Conservation (phyloP, 106 monocot genomes). For the Dendrobium nobile region DNA sequence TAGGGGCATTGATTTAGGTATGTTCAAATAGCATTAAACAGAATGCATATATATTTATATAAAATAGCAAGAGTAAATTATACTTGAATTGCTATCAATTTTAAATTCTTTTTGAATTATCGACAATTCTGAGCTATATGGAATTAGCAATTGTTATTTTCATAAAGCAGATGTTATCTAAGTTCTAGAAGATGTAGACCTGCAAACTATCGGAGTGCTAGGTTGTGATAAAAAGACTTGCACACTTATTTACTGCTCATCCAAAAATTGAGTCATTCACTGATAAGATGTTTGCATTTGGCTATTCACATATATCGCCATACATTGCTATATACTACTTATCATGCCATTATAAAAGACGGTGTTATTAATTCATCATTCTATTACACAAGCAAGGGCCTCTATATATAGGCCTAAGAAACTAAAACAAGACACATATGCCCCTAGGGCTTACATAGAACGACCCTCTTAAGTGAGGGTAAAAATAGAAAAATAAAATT, state of each 20-base stretch:
- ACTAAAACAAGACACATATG: no score
- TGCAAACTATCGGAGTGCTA: conserved; percentile 82
- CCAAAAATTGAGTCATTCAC: conserved; percentile 85
- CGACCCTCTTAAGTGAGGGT: no score
- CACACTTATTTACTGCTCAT: conserved; percentile 83
- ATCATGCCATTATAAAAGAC: conserved; percentile 76
- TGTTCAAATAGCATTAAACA: no score
- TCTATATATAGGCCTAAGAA: no score
- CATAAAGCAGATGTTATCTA: conserved; percentile 64
- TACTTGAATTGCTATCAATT: background rate
- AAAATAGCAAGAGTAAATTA: no score
- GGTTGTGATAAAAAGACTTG: conserved; percentile 80
- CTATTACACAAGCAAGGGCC: no score
- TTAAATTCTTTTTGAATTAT: background rate
- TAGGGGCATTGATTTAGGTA: background rate
- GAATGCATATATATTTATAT: no score
- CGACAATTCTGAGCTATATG: no score
- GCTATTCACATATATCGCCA: conserved; percentile 53
- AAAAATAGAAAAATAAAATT: no score
- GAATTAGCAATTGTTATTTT: background rate
- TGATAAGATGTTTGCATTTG: conserved; percentile 93
- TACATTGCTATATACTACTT: conserved; percentile 37
- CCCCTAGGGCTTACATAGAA: no score
- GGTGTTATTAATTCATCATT: conserved; percentile 11
- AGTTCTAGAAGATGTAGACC: conserved; percentile 86